phyloP scores from a whole-genome alignment of 2,329 filamentous ascomycete genomes.

The Fusarium sulawesiense region DNA sequence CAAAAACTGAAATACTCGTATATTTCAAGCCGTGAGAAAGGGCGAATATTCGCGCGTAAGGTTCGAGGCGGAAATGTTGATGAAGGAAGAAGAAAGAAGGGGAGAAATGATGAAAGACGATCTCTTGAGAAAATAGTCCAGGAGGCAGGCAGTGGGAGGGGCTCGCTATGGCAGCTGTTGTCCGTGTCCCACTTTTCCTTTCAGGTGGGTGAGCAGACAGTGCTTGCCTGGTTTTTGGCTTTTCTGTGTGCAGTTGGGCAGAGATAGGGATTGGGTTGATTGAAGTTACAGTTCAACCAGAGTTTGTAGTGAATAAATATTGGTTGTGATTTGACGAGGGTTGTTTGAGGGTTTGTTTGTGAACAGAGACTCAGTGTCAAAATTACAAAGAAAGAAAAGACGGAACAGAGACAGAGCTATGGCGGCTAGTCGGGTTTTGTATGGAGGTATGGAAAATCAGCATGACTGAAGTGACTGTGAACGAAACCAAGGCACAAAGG shows the following conservation, averaged over 20 bases:
- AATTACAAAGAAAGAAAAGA: constrained; percentile 8
- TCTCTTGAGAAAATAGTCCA: constrained; percentile 27
- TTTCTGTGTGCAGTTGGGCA: constrained; percentile 10
- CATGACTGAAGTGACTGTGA: constrained; percentile 11
- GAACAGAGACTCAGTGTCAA: background rate
- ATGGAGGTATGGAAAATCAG: constrained; percentile 1
- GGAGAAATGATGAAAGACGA: constrained; percentile 20
- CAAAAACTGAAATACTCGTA: background rate
- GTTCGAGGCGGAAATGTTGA: constrained; percentile 19
- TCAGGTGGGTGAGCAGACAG: constrained; percentile 4
- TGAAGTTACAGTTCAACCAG: background rate
- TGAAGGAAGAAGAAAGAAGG: constrained; percentile 18
- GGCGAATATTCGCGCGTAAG: constrained; percentile 10
- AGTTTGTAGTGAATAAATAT: constrained; percentile 1
- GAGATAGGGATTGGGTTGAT: constrained; percentile 9
- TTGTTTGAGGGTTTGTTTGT: background rate
- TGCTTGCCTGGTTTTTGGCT: constrained; percentile 14
- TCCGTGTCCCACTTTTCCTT: constrained; percentile 33
- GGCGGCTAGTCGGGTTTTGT: constrained; percentile 30
- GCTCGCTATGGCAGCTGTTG: constrained; percentile 11
- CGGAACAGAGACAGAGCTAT: constrained; percentile 1
- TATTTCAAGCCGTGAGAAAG: constrained; percentile 26
- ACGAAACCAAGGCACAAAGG: constrained; percentile 28
- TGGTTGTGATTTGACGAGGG: background rate
- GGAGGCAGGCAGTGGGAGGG: constrained; percentile 25